Conservation (phyloP, 1,284 basidiomycete species). For the Malassezia brasiliensis region DNA sequence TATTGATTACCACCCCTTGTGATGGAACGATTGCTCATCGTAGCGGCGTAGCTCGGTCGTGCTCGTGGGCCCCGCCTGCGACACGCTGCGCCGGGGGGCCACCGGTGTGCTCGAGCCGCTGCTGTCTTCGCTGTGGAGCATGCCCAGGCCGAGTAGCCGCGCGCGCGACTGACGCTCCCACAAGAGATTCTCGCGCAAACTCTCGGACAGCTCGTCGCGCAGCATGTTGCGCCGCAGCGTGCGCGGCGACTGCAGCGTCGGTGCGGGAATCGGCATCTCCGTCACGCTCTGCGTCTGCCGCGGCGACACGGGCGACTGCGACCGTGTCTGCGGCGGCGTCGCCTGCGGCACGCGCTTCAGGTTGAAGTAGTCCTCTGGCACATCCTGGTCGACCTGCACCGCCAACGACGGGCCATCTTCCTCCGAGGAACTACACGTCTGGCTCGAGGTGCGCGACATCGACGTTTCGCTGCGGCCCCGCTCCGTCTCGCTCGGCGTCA, state of each 20-base stretch:
- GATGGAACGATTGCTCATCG: conserved; percentile 40
- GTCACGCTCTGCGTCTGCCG: too few species aligned
- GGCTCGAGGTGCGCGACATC: background rate
- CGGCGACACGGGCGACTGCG: background rate
- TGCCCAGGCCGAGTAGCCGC: conserved; percentile 36
- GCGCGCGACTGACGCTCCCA: conserved; percentile 60
- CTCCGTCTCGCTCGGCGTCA: too few species aligned
- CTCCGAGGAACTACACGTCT: background rate
- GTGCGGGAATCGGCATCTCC: conserved; percentile 52
- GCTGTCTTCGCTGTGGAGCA: background rate
- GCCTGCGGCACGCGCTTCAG: background rate
- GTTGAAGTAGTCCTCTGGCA: background rate
- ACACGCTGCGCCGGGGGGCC: conserved; percentile 1
- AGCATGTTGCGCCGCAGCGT: conserved; percentile 76
- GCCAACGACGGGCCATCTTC: conserved; percentile 5
- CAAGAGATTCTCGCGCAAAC: conserved; percentile 66
- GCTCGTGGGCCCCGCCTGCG: background rate
- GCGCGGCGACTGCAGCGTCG: conserved; percentile 67
- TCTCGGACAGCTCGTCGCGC: conserved; percentile 72
- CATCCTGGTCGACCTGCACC: background rate
- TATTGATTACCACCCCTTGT: conserved; percentile 36
- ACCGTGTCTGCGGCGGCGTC: background rate
- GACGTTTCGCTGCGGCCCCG: background rate
- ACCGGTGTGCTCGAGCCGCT: background rate
- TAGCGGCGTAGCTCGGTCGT: conserved; percentile 21